Percentiles rank a stretch among this genome's conserved stretches.
phyloP scores from a whole-genome alignment of 768 basidiomycete genomes.

The Agaricus sinodeliciosus region DNA sequence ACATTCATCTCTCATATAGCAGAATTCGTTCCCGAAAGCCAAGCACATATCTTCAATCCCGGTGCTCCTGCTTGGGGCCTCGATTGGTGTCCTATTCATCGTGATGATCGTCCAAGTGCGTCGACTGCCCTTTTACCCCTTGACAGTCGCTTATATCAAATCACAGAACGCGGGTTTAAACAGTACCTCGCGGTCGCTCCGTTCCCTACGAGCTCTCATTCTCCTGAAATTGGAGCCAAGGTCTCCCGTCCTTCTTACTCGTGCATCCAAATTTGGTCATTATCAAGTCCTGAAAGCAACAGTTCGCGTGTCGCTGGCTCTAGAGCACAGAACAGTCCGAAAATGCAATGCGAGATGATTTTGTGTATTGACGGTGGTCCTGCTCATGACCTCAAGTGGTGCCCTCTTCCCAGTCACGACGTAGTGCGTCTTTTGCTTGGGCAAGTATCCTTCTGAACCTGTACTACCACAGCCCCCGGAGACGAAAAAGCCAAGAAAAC shows the following conservation, averaged over 20 bases:
- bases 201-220: slow-evolving; percentile 56
- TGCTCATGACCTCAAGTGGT: slow-evolving; percentile 84
- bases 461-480: slow-evolving; percentile 7
- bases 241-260: slow-evolving; percentile 47
- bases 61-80: slow-evolving; percentile 89
- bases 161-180: slow-evolving; percentile 43
- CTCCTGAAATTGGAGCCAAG: slow-evolving; percentile 61
- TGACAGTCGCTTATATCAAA: neutral
- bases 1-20: slow-evolving; percentile 32
- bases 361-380: slow-evolving; percentile 79
- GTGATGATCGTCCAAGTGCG: slow-evolving; percentile 48
- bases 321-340: slow-evolving; percentile 22
- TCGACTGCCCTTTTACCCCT: neutral
- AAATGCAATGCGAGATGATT: slow-evolving; percentile 76
- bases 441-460: neutral
- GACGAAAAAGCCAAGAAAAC: slow-evolving; percentile 36
- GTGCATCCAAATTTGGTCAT: slow-evolving; percentile 86
- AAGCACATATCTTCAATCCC: slow-evolving; percentile 71
- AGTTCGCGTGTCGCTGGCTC: slow-evolving; percentile 8
- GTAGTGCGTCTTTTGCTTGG: slow-evolving; percentile 19
- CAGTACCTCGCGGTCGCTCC: slow-evolving; percentile 86
- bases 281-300: slow-evolving; percentile 15
- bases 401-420: slow-evolving; percentile 82
- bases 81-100: slow-evolving; percentile 87
- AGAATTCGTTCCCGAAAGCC: slow-evolving; percentile 48